Conservation (phyloP, 2,329 filamentous ascomycete genomes). For the Rhynchosporium secalis region DNA sequence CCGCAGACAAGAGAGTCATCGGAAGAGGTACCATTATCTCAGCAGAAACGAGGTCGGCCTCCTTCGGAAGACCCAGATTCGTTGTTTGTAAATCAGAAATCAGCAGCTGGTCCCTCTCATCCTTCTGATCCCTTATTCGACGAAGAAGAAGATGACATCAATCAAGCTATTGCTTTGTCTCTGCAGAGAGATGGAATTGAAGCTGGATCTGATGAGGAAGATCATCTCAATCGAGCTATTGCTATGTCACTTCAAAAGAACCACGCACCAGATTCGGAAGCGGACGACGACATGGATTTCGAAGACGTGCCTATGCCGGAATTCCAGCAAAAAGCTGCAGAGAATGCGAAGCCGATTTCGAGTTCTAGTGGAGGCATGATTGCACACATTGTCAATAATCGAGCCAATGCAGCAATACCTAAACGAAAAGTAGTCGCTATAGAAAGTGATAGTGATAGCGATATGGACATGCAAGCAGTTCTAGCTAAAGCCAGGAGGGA, state of each 20-base stretch:
- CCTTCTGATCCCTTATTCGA: conserved; percentile 21
- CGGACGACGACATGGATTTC: conserved; percentile 44
- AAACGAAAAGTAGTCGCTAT: conserved; percentile 42
- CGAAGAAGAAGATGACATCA: conserved; percentile 64
- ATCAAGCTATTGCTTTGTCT: conserved; percentile 80
- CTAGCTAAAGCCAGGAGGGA: conserved; percentile 69
- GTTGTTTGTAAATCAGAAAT: conserved; percentile 36
- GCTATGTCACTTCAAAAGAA: conserved; percentile 77
- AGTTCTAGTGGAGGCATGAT: conserved; percentile 60
- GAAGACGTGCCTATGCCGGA: conserved; percentile 54
- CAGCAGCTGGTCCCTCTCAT: conserved; percentile 19
- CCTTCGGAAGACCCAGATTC: conserved; percentile 31
- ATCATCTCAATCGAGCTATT: conserved; percentile 79
- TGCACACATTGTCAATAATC: conserved; percentile 72
- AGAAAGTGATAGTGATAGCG: conserved; percentile 62
- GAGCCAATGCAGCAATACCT: conserved; percentile 61
- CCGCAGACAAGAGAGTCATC: conserved; percentile 20
- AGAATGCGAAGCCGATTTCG: conserved; percentile 52
- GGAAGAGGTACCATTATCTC: conserved; percentile 21
- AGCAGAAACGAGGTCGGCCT: conserved; percentile 16
- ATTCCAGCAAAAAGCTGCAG: conserved; percentile 58
- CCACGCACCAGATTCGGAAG: conserved; percentile 43
- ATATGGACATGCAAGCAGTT: conserved; percentile 77
- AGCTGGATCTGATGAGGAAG: conserved; percentile 58
- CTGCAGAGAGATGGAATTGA: conserved; percentile 52